Conservation (phyloP, 2,329 filamentous ascomycete genomes). For the Magnaporthales sp. region DNA sequence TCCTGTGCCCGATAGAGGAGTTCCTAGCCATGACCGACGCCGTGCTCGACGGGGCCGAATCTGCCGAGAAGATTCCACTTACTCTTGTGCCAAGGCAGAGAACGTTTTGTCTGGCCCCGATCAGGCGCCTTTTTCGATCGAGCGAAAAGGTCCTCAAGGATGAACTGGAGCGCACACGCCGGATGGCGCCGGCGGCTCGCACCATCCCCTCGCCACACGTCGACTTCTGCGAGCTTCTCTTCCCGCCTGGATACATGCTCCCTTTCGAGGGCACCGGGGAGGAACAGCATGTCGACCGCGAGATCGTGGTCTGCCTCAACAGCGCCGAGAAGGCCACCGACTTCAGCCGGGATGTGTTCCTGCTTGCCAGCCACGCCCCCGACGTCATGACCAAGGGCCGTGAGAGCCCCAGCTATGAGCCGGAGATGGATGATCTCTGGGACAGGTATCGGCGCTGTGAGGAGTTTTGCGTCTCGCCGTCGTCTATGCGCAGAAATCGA, state of each 20-base stretch:
- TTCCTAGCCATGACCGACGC: not conserved
- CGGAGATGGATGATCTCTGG: not conserved
- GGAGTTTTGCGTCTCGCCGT: not conserved
- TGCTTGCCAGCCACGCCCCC: not conserved
- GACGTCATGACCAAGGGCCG: not conserved
- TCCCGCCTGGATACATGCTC: not conserved
- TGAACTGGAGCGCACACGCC: not conserved
- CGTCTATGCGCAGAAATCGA: not conserved
- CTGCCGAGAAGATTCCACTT: not conserved
- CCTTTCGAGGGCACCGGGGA: not conserved
- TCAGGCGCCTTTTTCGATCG: not conserved
- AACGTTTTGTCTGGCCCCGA: not conserved
- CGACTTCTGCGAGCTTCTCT: not conserved
- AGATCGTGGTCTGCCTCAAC: constrained; percentile 5
- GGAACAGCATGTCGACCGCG: not conserved
- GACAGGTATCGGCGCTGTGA: not conserved
- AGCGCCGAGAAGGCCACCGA: not conserved
- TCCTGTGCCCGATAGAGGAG: not conserved
- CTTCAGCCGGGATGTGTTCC: not conserved
- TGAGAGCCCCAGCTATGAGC: not conserved
- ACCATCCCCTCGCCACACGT: not conserved
- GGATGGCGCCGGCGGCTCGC: not conserved
- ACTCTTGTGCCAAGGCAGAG: not conserved
- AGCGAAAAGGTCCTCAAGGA: not conserved
- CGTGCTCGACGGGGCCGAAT: not conserved